Evolutionary conservation across 805 yeast species (phyloP), one percentile per base, ranked within the genome.

Genomic region (Monosporozyma solicola): DNA sequence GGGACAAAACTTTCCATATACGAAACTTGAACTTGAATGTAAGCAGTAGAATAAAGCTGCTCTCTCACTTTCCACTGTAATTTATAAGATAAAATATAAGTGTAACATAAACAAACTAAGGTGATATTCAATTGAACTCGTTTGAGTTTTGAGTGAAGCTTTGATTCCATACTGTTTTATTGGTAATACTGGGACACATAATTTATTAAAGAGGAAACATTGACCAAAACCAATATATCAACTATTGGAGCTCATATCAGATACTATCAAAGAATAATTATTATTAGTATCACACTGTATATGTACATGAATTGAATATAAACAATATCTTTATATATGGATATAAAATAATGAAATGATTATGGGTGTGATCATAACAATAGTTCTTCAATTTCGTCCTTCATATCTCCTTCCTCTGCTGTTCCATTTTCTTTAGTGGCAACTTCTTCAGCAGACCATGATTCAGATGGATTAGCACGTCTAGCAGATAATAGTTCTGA

Each of bases 401-500:
- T 43, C 5, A 5, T 29, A 10, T 52, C 55, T 16, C 43, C 51
- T 25, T 52, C 55, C 33, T 49, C 57, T 20, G 39, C 44, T 27
- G 5, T 20, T 1, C 15, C 50, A 22, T 15, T 45, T 6, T 29
- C 41, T 4, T 37, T 45, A 13, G 47, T 41, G n/a, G n/a, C 54
- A 10, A 47, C 37, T 1, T 39, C 46, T 13, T 32, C 31, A 15
- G 31, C 39, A 16, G 47, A 48, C 69, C 68, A 66, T n/a, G 69
- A 57, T 41, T 61, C 68, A 2, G 68, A 57, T 33, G 68, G 68
- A 41, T 61, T 64, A 3, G 65, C 57, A 48, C 71, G 65, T 55
- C 71, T 78, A 33, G 87, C 86, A 53, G 75, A 74, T 50, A 74
- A 64, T 33, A 78, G 65, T 66, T 79, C 78, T 20, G 95, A 83